These are phyloP conservation scores for Picea sitchensis DNA, from an alignment of 75 land plant genomes.

Conservation along the genomic window DNA sequence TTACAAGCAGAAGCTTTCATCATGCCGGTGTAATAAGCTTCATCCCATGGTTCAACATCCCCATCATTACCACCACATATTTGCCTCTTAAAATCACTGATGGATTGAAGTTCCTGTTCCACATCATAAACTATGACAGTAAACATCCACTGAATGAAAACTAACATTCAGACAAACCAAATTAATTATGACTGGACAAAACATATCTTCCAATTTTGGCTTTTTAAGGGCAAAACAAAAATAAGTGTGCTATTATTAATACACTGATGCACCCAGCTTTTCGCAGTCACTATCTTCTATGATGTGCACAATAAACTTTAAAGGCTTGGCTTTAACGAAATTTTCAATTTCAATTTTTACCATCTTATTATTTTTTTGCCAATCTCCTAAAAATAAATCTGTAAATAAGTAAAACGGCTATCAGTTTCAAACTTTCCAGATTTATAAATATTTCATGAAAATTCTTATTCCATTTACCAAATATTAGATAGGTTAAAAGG, in stretches of 20 bases:
- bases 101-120: slow-evolving; percentile 67
- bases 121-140: slow-evolving; percentile 1
- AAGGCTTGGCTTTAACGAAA: background rate
- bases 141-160: background rate
- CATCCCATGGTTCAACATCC: slow-evolving; percentile 93
- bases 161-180: background rate
- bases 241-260: background rate
- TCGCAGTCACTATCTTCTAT: background rate
- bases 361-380: no score
- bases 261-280: background rate
- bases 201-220: background rate
- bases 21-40: slow-evolving; percentile 69
- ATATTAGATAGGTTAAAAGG: background rate
- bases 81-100: slow-evolving; percentile 56
- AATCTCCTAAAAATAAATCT: no score
- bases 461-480: background rate
- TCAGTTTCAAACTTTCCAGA: background rate
- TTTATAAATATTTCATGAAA: background rate
- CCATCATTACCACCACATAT: slow-evolving; percentile 20
- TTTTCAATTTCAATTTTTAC: background rate
- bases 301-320: background rate
- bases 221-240: background rate
- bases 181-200: background rate
- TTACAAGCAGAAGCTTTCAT: slow-evolving; percentile 57
- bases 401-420: no score